Conservation (phyloP, 352 stramenopile genomes). For the Globisporangium irregulare region DNA sequence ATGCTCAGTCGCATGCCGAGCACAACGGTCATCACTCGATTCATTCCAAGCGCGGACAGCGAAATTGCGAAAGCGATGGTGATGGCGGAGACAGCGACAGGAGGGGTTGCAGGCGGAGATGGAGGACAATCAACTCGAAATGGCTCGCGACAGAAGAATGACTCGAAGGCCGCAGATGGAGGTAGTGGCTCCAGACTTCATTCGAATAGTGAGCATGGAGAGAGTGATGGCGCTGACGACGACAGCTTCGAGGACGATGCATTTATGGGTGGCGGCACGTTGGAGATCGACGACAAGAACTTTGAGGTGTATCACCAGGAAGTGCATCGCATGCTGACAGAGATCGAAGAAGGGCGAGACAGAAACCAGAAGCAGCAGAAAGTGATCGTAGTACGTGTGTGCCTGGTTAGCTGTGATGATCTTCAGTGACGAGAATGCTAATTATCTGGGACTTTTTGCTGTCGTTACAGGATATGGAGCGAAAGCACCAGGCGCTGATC, state of each 20-base stretch:
- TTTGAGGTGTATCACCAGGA: constrained; percentile 75
- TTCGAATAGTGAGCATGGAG: neutral
- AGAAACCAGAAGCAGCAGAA: constrained; percentile 64
- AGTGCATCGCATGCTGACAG: constrained; percentile 52
- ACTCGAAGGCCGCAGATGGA: neutral
- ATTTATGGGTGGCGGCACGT: neutral
- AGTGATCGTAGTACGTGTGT: constrained; percentile 44
- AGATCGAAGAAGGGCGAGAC: constrained; percentile 64
- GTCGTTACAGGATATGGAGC: constrained; percentile 50
- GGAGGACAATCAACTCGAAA: neutral
- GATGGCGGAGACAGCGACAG: neutral
- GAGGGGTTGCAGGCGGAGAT: neutral
- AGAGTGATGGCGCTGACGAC: neutral
- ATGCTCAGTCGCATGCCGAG: constrained; percentile 65
- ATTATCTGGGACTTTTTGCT: neutral
- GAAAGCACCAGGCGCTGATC: constrained; percentile 56
- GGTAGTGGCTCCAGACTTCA: neutral
- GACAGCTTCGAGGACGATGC: constrained; percentile 15
- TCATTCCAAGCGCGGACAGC: constrained; percentile 20
- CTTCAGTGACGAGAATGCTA: neutral
- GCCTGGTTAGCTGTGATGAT: neutral
- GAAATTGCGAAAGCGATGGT: constrained; percentile 10
- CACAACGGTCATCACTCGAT: constrained; percentile 56
- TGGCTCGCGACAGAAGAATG: neutral
- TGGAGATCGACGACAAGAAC: constrained; percentile 57